Conservation (phyloP, 2,329 filamentous ascomycete genomes). For the Colletotrichum brevisporum region DNA sequence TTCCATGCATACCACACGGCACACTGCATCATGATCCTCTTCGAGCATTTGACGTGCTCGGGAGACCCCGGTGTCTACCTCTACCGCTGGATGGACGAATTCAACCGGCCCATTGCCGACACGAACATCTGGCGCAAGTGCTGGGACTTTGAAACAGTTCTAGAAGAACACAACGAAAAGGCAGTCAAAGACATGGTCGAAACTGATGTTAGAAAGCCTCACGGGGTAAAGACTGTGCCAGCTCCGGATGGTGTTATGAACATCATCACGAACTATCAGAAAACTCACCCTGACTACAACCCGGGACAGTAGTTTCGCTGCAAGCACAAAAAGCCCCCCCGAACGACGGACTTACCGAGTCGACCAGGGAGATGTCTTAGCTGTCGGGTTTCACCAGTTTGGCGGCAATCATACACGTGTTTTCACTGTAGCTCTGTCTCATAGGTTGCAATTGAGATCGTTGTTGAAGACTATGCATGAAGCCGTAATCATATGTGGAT, state of each 20-base stretch:
- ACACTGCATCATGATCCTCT: constrained; percentile 28
- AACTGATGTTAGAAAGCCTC: constrained; percentile 18
- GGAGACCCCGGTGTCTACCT: constrained; percentile 16
- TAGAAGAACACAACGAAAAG: constrained; percentile 22
- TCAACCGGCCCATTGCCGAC: constrained; percentile 17
- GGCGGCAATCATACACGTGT: too few relatives aligned
- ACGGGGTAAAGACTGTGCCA: constrained; percentile 10
- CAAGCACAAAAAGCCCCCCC: too few relatives aligned
- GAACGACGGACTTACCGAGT: too few relatives aligned
- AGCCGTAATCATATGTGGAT: too few relatives aligned
- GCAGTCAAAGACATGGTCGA: constrained; percentile 19
- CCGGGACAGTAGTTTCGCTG: constrained; percentile 4
- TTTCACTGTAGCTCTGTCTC: too few relatives aligned
- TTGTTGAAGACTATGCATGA: too few relatives aligned
- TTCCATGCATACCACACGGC: constrained; percentile 23
- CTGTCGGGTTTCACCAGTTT: too few relatives aligned
- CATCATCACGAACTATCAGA: constrained; percentile 26
- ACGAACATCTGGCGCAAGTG: constrained; percentile 30
- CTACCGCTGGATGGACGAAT: constrained; percentile 24
- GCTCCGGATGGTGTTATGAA: constrained; percentile 24
- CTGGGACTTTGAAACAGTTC: constrained; percentile 18
- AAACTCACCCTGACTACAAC: constrained; percentile 22
- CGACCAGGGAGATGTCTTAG: too few relatives aligned
- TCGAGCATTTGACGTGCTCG: constrained; percentile 22
- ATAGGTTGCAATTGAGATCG: too few relatives aligned